Conservation (phyloP, 495 filamentous ascomycete genomes). For the Astrothelium subdiscretum region DNA sequence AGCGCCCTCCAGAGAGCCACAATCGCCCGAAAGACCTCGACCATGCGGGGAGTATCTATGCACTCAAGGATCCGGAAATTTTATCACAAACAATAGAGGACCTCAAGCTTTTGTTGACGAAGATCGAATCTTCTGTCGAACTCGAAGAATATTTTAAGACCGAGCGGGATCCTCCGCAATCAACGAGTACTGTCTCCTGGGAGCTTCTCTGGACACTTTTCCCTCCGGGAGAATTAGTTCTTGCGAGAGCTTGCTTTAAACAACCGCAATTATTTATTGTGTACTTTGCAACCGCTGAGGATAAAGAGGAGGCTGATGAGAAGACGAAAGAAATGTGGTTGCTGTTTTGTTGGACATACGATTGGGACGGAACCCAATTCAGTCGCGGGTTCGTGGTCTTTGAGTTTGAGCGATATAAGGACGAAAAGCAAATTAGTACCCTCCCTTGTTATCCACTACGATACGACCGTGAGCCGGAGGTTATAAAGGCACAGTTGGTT, state of each 20-base stretch:
- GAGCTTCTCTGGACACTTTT: background rate
- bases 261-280: background rate
- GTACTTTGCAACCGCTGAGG: background rate
- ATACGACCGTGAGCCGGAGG: background rate
- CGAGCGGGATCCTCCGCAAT: background rate
- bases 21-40: background rate
- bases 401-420: background rate
- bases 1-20: background rate
- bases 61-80: background rate
- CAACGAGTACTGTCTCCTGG: background rate
- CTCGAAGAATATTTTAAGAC: background rate
- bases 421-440: background rate
- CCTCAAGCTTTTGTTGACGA: background rate
- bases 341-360: background rate
- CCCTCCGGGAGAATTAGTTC: background rate
- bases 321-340: background rate
- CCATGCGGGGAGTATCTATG: background rate
- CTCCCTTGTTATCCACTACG: background rate
- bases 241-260: background rate
- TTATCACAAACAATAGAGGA: background rate
- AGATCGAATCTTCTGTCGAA: background rate
- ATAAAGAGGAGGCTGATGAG: background rate
- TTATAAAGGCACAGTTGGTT: background rate
- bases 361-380: background rate
- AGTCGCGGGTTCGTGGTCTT: background rate